phyloP scores from a whole-genome alignment of 2,329 filamentous ascomycete species.

The Elsinoe perseae region DNA sequence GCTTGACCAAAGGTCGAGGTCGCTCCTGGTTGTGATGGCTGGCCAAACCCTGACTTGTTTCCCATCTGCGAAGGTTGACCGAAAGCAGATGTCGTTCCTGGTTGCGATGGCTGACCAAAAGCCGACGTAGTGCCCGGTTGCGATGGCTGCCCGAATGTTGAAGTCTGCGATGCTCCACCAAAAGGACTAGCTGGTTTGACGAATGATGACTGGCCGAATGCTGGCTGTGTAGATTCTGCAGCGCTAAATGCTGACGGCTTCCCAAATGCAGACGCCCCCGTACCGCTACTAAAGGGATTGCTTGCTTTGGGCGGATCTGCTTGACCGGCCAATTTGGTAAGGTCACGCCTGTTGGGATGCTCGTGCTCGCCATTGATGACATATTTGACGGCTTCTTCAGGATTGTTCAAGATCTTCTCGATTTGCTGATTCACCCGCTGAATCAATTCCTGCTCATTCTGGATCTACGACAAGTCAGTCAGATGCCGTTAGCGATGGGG shows the following conservation, averaged over 20 bases:
- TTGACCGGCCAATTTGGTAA: constrained; percentile 40
- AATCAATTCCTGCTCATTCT: constrained; percentile 54
- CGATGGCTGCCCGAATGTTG: constrained; percentile 15
- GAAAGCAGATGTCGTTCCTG: constrained; percentile 16
- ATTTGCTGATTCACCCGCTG: constrained; percentile 63
- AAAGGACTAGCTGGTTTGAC: constrained; percentile 15
- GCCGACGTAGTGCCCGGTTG: constrained; percentile 6
- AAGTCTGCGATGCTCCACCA: not conserved
- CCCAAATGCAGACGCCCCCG: constrained; percentile 16
- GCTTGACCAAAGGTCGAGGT: constrained; percentile 18
- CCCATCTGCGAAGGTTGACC: constrained; percentile 20
- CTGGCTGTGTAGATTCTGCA: constrained; percentile 7
- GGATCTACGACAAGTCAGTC: constrained; percentile 30
- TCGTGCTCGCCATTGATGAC: constrained; percentile 57
- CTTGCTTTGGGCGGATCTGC: constrained; percentile 33
- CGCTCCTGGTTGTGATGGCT: constrained; percentile 15
- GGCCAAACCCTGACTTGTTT: constrained; percentile 16
- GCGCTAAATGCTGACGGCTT: constrained; percentile 15
- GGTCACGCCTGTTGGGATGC: constrained; percentile 67
- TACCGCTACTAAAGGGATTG: constrained; percentile 32
- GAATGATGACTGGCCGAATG: constrained; percentile 17
- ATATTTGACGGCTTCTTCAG: constrained; percentile 65
- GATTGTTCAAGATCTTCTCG: constrained; percentile 58
- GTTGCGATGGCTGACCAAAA: constrained; percentile 18
- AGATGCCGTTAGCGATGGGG: not conserved